Conservation (phyloP, 179 eudicot species). For the Patellifolia procumbens region DNA sequence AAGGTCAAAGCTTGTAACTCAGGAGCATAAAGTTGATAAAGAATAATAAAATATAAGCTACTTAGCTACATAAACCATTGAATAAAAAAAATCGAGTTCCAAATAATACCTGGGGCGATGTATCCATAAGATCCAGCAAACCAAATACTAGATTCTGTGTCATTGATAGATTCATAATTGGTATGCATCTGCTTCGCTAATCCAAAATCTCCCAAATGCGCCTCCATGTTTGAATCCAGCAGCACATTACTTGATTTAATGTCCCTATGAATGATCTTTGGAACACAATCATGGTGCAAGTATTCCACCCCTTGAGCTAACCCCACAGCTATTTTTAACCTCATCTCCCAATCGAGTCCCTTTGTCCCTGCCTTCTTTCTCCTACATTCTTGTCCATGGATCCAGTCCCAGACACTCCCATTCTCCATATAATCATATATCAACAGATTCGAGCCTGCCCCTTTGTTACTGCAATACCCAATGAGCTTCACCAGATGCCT, state of each 20-base stretch:
- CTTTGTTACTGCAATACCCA: conserved; percentile 70
- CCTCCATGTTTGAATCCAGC: conserved; percentile 85
- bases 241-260: conserved; percentile 85
- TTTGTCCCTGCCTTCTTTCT: conserved; percentile 41
- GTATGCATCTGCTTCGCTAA: conserved; percentile 69
- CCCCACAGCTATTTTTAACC: conserved; percentile 80
- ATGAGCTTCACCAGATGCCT: conserved; percentile 87
- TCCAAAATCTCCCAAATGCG: conserved; percentile 97
- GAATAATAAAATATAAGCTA: neutral
- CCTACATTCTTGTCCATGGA: conserved; percentile 43
- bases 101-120: conserved; percentile 96
- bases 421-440: conserved; percentile 97
- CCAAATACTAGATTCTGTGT: conserved; percentile 80
- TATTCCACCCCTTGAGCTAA: conserved; percentile 95
- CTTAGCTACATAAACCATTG: neutral
- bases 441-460: conserved; percentile 60
- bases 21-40: too few relatives aligned
- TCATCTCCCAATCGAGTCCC: conserved; percentile 71
- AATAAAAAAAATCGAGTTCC: too few relatives aligned
- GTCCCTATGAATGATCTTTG: conserved; percentile 93
- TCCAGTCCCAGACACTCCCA: conserved; percentile 97
- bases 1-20: too few relatives aligned
- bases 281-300: conserved; percentile 90
- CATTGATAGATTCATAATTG: conserved; percentile 50
- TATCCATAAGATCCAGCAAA: conserved; percentile 98